Evolutionary conservation across 805 yeast genomes (phyloP).

Genomic region (Kodamaea laetipori): DNA sequence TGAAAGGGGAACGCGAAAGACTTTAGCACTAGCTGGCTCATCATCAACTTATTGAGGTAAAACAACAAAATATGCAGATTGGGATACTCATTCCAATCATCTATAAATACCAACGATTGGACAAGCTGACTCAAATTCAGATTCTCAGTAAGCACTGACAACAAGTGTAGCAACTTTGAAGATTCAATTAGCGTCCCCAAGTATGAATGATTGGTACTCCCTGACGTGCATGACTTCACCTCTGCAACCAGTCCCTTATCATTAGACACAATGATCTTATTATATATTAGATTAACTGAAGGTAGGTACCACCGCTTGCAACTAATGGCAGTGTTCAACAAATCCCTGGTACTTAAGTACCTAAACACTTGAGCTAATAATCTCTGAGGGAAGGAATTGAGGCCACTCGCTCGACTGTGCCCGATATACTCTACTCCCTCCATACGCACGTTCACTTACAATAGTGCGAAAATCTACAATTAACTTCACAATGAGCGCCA

Average conservation of each 20-base stretch:
- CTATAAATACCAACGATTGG: conserved; percentile 13
- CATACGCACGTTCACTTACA: too few species aligned
- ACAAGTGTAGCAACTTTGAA: conserved; percentile 15
- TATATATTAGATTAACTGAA: conserved; percentile 26
- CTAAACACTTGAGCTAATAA: conserved; percentile 23
- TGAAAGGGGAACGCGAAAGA: conserved; percentile 7
- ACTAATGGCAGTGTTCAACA: conserved; percentile 23
- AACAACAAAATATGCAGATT: conserved; percentile 6
- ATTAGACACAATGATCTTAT: conserved; percentile 22
- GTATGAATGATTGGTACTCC: conserved; percentile 12
- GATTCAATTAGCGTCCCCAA: conserved; percentile 24
- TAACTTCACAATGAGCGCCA: too few species aligned
- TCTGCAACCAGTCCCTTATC: conserved; percentile 12
- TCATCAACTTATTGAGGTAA: background rate
- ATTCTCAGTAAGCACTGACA: conserved; percentile 16
- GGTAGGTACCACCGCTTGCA: conserved; percentile 28
- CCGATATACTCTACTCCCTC: too few species aligned
- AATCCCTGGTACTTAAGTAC: conserved; percentile 22
- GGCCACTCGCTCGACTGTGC: background rate
- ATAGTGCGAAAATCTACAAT: too few species aligned
- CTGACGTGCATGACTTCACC: conserved; percentile 14
- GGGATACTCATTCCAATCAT: conserved; percentile 7
- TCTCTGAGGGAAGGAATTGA: background rate
- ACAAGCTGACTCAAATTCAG: conserved; percentile 18
- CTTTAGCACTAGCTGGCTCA: background rate